Evolutionary conservation across 495 filamentous ascomycete genomes (phyloP), one percentile per base, ranked within the genome.

Genomic region (Beverwykella pulmonaria): DNA sequence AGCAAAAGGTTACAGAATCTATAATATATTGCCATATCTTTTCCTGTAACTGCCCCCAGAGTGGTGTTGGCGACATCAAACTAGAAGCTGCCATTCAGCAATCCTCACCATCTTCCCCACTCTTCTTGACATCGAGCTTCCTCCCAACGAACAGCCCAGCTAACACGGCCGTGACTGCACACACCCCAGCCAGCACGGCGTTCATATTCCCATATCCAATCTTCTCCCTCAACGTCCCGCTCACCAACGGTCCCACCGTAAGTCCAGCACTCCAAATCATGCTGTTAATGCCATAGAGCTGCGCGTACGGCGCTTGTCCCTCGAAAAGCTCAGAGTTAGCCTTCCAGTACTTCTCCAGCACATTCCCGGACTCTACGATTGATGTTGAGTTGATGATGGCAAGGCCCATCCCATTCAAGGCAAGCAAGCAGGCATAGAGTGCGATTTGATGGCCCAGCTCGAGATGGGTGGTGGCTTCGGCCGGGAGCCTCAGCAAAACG

Each of bases 191-290:
- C 36, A 85, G 64, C 9, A 83, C 78, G 6, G 79, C 70, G 69
- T 83, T 85, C 84, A 86, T 86, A 67, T 85, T 81, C 19, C 84
- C 83, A 67, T 84, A 86, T 1, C 83, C 84, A 39, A 85, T 74
- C 8, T 48, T 61, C 32, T 84, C 80, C 55, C 77, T 84, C 60
- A 86, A 63, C 6, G 53, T 59, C 0, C 82, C 84, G 1, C 77
- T 76, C 3, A 82, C 50, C 22, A 85, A 32, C 17, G 84, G 84
- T 0, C 84, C 84, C 2, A 84, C 46, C 0, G 82, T 82, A 36
- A 86, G 69, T 19, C 84, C 84, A 1, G 69, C 61, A 61, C 78
- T 80, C 70, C 84, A 85, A 7, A 83, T 73, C 74, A 83, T 79
- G 14, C 78, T 79, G 59, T 84, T 83, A 53, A 84, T 69, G n/a